Evolutionary conservation across 306 rosid genomes (phyloP), one percentile per base, ranked within the genome.

Genomic region (Cicer judaicum): DNA sequence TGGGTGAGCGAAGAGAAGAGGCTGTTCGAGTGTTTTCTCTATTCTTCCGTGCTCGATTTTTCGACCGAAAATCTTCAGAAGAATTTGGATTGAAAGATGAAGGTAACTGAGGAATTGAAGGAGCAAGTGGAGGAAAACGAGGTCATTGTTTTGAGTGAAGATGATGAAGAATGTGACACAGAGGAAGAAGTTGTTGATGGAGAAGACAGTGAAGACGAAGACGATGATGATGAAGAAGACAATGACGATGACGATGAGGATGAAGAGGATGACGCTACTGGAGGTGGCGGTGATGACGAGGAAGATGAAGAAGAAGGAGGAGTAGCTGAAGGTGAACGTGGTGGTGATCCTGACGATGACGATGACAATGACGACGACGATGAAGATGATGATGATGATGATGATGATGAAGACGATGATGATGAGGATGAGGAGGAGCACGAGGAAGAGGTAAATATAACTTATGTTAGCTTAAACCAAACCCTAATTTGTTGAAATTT

Each of bases 1-100:
- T 88, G 92, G 89, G 80, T 73, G 80, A 73, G 39, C 90, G 89
- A 87, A 84, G 85, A 82, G 88, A 85, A 87, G 90, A 77, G 77
- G 78, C 88, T 86, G 78, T 88, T 67, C 72, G 61, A 36, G 65
- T 68, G 81, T 72, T 60, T 87, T 70, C 78, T 69, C 77, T 68
- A 62, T 73, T 79, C 74, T 59, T 61, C 36, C 46, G 40, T 44
- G 47, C 84, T 74, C 72, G 64, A 62, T 80, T 85, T 52, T 78
- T 64, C 13, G 47, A 64, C 15, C 66, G 16, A 36, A 66, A 78
- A 15, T 42, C 77, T 73, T 65, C 73, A 40, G 79, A 34, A 75
- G 53, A 44, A 56, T 67, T 70, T 12, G 5, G 74, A 66, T 59
- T 62, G 43, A 24, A 64, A 80, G 88, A 93, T 93, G 96, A 93